phyloP scores from a whole-genome alignment of 2,329 filamentous ascomycete species.

The Chaetomium olivaceum region DNA sequence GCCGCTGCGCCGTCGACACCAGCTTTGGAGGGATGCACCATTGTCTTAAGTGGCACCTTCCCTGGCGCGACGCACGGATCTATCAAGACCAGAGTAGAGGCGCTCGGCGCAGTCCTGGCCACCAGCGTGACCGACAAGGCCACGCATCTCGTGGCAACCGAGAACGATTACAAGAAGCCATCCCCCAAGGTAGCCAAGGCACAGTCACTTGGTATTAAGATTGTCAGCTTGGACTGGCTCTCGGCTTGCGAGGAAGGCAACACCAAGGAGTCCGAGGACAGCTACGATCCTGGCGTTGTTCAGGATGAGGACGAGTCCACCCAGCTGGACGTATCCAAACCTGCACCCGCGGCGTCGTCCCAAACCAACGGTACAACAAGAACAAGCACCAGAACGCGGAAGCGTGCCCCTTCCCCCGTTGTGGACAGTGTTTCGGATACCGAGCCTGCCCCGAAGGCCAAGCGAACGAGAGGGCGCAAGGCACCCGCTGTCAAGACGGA shows the following conservation, averaged over 20 bases:
- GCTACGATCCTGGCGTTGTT: slow-evolving; percentile 19
- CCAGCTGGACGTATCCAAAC: slow-evolving; percentile 9
- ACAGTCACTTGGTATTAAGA: slow-evolving; percentile 48
- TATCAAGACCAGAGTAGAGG: slow-evolving; percentile 48
- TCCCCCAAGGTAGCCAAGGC: slow-evolving; percentile 55
- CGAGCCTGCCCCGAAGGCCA: slow-evolving; percentile 34
- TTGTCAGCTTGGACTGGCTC: slow-evolving; percentile 65
- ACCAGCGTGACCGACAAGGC: slow-evolving; percentile 51
- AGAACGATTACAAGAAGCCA: slow-evolving; percentile 51
- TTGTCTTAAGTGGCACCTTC: slow-evolving; percentile 64
- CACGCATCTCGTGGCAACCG: slow-evolving; percentile 59
- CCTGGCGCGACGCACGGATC: slow-evolving; percentile 51
- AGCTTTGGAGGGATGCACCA: slow-evolving; percentile 50
- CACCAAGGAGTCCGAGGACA: slow-evolving; percentile 41
- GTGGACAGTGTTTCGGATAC: slow-evolving; percentile 25
- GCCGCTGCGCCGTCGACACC: slow-evolving; percentile 25
- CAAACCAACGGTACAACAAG: slow-evolving; percentile 27
- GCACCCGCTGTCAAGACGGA: slow-evolving; percentile 32
- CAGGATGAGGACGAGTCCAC: slow-evolving; percentile 5
- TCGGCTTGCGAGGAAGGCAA: slow-evolving; percentile 52
- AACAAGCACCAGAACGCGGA: slow-evolving; percentile 31
- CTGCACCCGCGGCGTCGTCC: slow-evolving; percentile 13
- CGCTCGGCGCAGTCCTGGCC: slow-evolving; percentile 52
- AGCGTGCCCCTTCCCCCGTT: slow-evolving; percentile 34
- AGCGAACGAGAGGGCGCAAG: slow-evolving; percentile 36